Base-by-base conservation (phyloP, 208 protist genomes). In the Herpetomonas samuelpessoai region DNA sequence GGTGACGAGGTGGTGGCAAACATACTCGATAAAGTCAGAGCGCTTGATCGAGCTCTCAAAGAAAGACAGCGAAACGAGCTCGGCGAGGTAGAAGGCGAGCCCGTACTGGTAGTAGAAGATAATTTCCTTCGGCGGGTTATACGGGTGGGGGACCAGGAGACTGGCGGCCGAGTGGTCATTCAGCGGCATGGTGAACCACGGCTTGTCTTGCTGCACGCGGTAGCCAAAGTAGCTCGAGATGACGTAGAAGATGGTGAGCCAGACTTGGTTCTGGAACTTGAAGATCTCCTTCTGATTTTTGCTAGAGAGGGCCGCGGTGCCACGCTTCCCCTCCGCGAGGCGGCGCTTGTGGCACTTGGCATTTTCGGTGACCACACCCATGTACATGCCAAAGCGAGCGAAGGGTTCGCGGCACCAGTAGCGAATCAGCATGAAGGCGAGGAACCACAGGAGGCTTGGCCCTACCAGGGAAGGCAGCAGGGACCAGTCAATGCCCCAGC, bases 201-300 rank as follows among this genome's bases (percentile, higher is more conserved):
- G 83, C 57, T 84, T 71, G 49, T 74, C 56, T 2, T 59, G 61
- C 71, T 81, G 77, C 30, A 84, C 71, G 16, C 35, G 56, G 54
- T 76, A 86, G 12, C 81, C 81, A 51, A 88, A 92, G 41, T 64
- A 39, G 28, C 68, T 68, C 21, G 80, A 86, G 9, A 50, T 61
- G 12, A 72, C 62, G 65, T 92, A 92, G 68, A 76, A 88, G 4
- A 77, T 19, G 30, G 71, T 45, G 16, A 92, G 70, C 85, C 81
- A 92, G n/a, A 81, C 12, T 56, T 92, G 85, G 44, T 84, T 85
- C 56, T 86, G 76, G 50, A 92, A 92, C 64, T 88, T 92, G 25
- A 72, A 55, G 38, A 88, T 55, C 27, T 76, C 76, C 18, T 65
- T 48, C 35, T 70, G 70, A 44, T 72, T 74, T 14, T 27, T 51